These are phyloP conservation scores for Tylopilus sp. DNA, from an alignment of 768 basidiomycete species.

Conservation along the genomic window DNA sequence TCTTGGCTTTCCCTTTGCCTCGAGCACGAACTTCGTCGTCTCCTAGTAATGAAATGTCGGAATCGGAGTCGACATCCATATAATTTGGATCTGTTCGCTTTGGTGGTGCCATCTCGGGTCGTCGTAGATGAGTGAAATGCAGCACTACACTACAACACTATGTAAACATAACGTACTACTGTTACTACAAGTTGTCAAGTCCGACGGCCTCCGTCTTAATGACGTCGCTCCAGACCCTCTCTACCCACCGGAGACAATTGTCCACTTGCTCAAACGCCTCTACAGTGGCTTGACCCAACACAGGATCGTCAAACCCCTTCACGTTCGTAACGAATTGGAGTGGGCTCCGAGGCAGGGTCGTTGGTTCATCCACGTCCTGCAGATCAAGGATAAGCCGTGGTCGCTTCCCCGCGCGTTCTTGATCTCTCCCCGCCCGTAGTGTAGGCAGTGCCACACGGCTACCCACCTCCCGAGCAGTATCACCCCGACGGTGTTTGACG, in stretches of 20 bases:
- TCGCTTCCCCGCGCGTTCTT: conserved; percentile 21
- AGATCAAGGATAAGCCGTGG: conserved; percentile 27
- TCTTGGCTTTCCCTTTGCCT: conserved; percentile 57
- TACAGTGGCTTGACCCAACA: conserved; percentile 42
- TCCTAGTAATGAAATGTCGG: conserved; percentile 62
- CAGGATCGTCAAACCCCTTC: conserved; percentile 67
- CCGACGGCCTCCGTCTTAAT: conserved; percentile 12
- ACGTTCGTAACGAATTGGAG: conserved; percentile 27
- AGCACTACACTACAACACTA: background rate
- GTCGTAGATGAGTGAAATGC: background rate
- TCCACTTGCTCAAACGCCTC: conserved; percentile 42
- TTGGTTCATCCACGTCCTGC: conserved; percentile 16
- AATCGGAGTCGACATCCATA: conserved; percentile 66
- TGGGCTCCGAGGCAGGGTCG: background rate
- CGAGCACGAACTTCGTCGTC: conserved; percentile 46
- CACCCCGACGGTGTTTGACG: conserved; percentile 15
- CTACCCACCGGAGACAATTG: conserved; percentile 49
- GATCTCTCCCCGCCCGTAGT: conserved; percentile 32
- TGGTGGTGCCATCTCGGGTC: conserved; percentile 23
- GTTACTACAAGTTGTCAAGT: background rate
- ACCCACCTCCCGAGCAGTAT: background rate
- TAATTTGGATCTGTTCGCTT: conserved; percentile 31
- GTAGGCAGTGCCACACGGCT: conserved; percentile 15
- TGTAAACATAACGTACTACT: background rate
- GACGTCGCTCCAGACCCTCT: conserved; percentile 52